phyloP scores from a whole-genome alignment of 2,329 filamentous ascomycete genomes.

The Coleophoma eucalyptorum region DNA sequence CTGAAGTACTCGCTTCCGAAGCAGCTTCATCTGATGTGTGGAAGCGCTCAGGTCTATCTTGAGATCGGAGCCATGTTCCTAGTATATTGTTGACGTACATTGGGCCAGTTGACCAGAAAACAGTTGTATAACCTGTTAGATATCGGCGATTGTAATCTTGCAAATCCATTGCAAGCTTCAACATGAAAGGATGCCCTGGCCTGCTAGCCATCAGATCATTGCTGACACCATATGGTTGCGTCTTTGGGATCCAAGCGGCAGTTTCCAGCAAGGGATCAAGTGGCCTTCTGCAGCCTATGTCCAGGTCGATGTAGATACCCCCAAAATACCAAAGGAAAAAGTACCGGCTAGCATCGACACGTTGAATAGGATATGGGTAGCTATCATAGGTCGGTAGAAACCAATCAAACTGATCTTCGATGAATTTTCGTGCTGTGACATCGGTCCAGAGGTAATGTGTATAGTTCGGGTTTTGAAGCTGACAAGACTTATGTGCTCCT shows the following conservation, averaged over 20 bases:
- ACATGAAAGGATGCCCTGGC: background rate
- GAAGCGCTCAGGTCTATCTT: background rate
- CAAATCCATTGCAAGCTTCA: background rate
- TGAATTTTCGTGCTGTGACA: constrained; percentile 61
- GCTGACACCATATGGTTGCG: background rate
- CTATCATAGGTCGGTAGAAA: constrained; percentile 67
- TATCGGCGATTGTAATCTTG: background rate
- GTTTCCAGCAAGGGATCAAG: background rate
- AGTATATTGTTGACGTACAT: background rate
- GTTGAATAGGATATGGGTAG: constrained; percentile 68
- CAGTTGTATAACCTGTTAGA: background rate
- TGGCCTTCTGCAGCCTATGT: constrained; percentile 31
- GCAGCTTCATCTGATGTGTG: too few species aligned
- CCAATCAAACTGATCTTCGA: constrained; percentile 66
- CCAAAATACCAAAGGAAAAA: constrained; percentile 70
- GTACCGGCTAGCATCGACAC: constrained; percentile 70
- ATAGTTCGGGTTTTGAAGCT: background rate
- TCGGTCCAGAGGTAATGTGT: constrained; percentile 55
- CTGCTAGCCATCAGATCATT: background rate
- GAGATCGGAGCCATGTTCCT: background rate
- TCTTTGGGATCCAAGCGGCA: background rate
- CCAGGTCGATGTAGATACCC: constrained; percentile 70
- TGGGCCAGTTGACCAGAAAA: background rate
- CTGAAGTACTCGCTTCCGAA: background rate
- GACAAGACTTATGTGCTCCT: background rate